Conservation (phyloP, 2,329 filamentous ascomycete species). For the Diaporthe citri region DNA sequence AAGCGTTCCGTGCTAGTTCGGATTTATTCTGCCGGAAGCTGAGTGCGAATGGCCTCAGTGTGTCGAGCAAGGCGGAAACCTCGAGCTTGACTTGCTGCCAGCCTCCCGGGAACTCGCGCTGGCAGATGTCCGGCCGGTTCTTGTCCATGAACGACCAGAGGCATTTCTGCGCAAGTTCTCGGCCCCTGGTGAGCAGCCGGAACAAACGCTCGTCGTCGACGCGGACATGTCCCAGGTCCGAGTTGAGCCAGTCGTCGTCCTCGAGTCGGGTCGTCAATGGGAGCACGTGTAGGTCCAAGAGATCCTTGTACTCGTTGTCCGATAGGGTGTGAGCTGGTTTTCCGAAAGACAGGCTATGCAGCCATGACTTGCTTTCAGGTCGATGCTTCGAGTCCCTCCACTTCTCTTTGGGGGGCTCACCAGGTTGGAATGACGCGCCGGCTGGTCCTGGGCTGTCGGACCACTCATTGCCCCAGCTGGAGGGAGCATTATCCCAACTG, state of each 20-base stretch:
- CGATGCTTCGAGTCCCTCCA: neutral
- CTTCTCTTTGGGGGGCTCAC: neutral
- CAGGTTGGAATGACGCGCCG: no score
- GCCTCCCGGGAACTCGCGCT: neutral
- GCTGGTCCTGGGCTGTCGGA: no score
- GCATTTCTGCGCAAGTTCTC: neutral
- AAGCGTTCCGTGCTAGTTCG: accelerated
- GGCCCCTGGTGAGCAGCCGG: neutral
- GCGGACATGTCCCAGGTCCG: neutral
- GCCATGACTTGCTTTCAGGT: neutral
- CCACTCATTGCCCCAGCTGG: no score
- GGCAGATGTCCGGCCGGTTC: neutral
- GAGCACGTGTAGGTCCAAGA: neutral
- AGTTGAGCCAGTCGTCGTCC: neutral
- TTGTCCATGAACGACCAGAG: neutral
- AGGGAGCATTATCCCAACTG: no score
- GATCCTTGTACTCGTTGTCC: neutral
- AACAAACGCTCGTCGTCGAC: neutral
- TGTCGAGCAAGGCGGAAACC: accelerated
- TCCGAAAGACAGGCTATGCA: neutral
- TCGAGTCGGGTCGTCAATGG: neutral
- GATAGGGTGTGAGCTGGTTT: neutral
- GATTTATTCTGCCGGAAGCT: neutral
- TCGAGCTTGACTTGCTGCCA: neutral
- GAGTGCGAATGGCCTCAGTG: no score